A percentile compares a stretch with the other conserved stretches of the same genome.
phyloP scores from a whole-genome alignment of 768 basidiomycete species.

The Terana coerulea region DNA sequence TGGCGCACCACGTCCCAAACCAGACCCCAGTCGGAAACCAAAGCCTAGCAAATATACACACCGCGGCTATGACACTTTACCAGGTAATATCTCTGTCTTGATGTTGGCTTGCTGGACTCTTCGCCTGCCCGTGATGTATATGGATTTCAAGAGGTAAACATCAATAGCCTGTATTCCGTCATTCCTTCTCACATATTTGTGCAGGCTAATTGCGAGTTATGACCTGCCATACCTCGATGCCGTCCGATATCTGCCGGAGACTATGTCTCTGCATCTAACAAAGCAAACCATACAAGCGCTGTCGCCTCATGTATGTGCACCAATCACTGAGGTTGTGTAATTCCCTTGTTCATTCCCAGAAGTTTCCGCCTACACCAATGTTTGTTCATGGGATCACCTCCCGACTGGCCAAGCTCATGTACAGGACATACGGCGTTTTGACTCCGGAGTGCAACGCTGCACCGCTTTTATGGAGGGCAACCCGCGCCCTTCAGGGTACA shows the following conservation, averaged over 20 bases:
- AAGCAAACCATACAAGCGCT: slow-evolving; percentile 64
- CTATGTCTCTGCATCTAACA: slow-evolving; percentile 67
- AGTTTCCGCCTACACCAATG: slow-evolving; percentile 64
- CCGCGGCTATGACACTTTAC: slow-evolving; percentile 35
- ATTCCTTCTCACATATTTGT: background rate
- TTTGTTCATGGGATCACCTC: slow-evolving; percentile 58
- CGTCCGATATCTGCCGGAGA: slow-evolving; percentile 53
- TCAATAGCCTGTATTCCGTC: background rate
- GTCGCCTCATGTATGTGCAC: slow-evolving; percentile 59
- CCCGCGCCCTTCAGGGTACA: slow-evolving; percentile 63
- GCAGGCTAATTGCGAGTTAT: slow-evolving; percentile 70
- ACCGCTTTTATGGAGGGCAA: slow-evolving; percentile 74
- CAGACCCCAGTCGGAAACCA: background rate
- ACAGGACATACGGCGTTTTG: slow-evolving; percentile 49
- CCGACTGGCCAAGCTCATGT: slow-evolving; percentile 55
- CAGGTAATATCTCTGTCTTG: slow-evolving; percentile 61
- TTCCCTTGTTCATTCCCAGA: background rate
- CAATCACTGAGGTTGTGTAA: background rate
- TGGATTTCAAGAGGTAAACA: slow-evolving; percentile 69
- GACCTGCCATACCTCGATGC: slow-evolving; percentile 81
- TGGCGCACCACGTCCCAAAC: slow-evolving; percentile 8
- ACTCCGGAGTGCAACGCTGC: slow-evolving; percentile 76
- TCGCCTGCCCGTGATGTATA: slow-evolving; percentile 70
- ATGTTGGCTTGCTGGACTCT: slow-evolving; percentile 77
- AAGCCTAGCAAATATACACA: slow-evolving; percentile 20